Evolutionary conservation across 352 stramenopile species (phyloP).

Genomic region (Phytophthora lateralis): DNA sequence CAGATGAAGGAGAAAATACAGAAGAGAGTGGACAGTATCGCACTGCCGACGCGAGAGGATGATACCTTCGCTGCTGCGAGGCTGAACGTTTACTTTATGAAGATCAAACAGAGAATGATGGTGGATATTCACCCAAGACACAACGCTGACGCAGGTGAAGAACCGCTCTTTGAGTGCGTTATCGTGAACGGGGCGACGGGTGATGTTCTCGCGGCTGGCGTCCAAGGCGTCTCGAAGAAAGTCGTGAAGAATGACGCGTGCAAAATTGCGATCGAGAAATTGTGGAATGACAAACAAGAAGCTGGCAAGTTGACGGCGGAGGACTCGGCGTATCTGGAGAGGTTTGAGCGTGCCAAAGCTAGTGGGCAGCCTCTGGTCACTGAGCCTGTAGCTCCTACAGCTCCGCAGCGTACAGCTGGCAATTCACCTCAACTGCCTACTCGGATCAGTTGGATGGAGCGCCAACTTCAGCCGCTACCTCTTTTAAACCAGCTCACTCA

Average conservation of each 20-base stretch:
- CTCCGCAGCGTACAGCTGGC: not conserved
- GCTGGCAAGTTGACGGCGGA: conserved; percentile 53
- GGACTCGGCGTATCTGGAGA: conserved; percentile 69
- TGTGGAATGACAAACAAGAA: conserved; percentile 77
- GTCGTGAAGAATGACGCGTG: conserved; percentile 68
- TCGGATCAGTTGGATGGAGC: conserved; percentile 50
- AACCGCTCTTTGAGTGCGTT: conserved; percentile 63
- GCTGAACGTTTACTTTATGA: conserved; percentile 69
- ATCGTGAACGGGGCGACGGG: conserved; percentile 50
- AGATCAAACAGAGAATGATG: conserved; percentile 64
- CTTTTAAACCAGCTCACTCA: conserved; percentile 62
- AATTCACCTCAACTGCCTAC: conserved; percentile 19
- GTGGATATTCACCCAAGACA: conserved; percentile 48
- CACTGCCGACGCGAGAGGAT: conserved; percentile 66
- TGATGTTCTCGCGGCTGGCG: conserved; percentile 43
- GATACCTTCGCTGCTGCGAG: conserved; percentile 52
- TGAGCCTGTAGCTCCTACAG: conserved; percentile 1
- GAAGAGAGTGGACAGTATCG: conserved; percentile 40
- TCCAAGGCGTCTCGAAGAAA: conserved; percentile 76
- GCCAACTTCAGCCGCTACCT: conserved; percentile 44
- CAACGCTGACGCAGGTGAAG: conserved; percentile 61
- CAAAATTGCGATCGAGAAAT: conserved; percentile 69
- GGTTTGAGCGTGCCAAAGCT: conserved; percentile 38
- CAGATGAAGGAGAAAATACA: conserved; percentile 41
- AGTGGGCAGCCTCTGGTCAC: conserved; percentile 10